Percentiles rank a stretch among this genome's conserved stretches.
phyloP scores from a whole-genome alignment of 2,329 filamentous ascomycete species.

The Coleophoma eucalyptorum region DNA sequence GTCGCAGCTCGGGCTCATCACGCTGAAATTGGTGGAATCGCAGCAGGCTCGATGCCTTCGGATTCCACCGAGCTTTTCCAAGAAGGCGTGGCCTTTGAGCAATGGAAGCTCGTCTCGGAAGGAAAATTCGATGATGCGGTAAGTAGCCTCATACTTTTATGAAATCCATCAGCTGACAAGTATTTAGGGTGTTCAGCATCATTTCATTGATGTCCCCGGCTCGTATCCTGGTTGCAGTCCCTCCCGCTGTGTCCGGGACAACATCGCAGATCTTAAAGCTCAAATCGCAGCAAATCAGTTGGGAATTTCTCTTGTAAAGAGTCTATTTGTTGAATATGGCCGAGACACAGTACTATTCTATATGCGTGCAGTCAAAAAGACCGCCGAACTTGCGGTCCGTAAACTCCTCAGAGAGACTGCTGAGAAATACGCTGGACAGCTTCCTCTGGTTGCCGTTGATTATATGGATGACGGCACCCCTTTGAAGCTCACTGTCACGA shows the following conservation, averaged over 20 bases:
- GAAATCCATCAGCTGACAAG: too few relatives aligned
- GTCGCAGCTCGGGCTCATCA: conserved; percentile 74
- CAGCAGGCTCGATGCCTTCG: conserved; percentile 78
- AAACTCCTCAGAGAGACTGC: not conserved
- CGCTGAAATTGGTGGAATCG: conserved; percentile 78
- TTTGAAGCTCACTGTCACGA: conserved; percentile 69
- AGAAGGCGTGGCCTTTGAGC: conserved; percentile 57
- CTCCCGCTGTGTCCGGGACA: conserved; percentile 72
- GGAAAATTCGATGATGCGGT: conserved; percentile 73
- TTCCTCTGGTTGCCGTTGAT: conserved; percentile 70
- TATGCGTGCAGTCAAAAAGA: conserved; percentile 62
- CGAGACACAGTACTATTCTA: conserved; percentile 73
- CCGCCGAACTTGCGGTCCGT: not conserved
- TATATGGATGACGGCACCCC: conserved; percentile 84
- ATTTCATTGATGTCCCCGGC: conserved; percentile 67
- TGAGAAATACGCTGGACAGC: conserved; percentile 57
- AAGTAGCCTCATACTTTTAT: too few relatives aligned
- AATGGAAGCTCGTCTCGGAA: conserved; percentile 66
- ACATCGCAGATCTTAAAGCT: conserved; percentile 79
- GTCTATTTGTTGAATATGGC: conserved; percentile 70
- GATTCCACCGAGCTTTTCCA: conserved; percentile 62
- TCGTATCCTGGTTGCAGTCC: conserved; percentile 71
- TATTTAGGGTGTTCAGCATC: conserved; percentile 47
- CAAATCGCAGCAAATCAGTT: conserved; percentile 81
- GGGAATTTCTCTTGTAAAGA: conserved; percentile 69